phyloP scores from a whole-genome alignment of 108 stramenopile species.

The Chaetoceros muelleri region DNA sequence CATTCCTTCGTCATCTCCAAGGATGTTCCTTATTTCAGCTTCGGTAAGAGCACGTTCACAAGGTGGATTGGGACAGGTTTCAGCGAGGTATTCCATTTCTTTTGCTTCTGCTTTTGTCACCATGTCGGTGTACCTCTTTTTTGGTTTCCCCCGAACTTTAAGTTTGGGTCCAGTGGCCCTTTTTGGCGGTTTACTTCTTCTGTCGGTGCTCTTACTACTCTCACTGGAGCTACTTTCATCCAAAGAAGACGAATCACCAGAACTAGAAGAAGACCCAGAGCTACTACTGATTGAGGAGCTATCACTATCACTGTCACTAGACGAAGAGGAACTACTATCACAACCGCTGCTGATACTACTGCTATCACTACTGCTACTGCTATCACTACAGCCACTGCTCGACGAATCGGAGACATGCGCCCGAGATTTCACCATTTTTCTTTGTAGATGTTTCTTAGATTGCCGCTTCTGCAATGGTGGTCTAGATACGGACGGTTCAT shows the following conservation, averaged over 20 bases:
- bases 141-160: neutral
- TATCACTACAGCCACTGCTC: too few relatives aligned
- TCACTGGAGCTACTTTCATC: neutral
- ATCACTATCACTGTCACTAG: neutral
- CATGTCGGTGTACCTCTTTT: neutral
- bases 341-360: too few relatives aligned
- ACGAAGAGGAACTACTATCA: neutral
- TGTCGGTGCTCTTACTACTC: neutral
- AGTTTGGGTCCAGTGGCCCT: neutral
- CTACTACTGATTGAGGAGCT: neutral
- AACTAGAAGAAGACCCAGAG: too few relatives aligned
- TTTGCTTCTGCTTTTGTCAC: neutral
- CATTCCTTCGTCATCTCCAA: constrained; percentile 28
- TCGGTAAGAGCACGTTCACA: constrained; percentile 16
- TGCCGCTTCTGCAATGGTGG: neutral
- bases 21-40: constrained; percentile 30
- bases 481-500: too few relatives aligned
- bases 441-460: neutral
- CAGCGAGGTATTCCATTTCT: neutral
- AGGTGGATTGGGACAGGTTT: neutral
- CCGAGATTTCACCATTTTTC: too few relatives aligned
- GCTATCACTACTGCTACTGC: too few relatives aligned
- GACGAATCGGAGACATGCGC: too few relatives aligned
- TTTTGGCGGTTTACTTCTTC: neutral
- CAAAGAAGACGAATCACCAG: too few relatives aligned